These are phyloP conservation scores for Saprolegnia parasitica DNA, from an alignment of 352 stramenopile species.

Conservation along the genomic window DNA sequence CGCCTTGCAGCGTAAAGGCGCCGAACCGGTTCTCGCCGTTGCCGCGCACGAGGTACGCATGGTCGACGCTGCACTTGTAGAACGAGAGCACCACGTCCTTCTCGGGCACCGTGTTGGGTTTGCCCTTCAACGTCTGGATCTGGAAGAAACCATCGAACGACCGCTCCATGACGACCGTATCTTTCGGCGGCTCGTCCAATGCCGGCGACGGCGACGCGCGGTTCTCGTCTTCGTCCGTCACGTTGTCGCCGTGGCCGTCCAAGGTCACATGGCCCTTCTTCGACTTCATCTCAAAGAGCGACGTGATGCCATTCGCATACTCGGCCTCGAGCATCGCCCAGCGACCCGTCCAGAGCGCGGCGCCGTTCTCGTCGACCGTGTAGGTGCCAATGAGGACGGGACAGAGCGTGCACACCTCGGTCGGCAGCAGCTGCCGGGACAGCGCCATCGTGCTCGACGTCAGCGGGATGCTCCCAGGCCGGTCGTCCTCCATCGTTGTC, in stretches of 20 bases:
- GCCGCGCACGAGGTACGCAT: conserved; percentile 67
- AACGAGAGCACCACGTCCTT: conserved; percentile 79
- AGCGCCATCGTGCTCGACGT: conserved; percentile 12
- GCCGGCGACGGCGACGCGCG: conserved; percentile 59
- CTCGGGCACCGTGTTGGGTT: conserved; percentile 71
- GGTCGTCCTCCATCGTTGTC: not conserved
- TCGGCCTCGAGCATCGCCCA: conserved; percentile 84
- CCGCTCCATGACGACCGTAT: conserved; percentile 67
- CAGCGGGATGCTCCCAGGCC: conserved; percentile 7
- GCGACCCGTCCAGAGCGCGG: conserved; percentile 62
- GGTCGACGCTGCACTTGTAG: conserved; percentile 42
- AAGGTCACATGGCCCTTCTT: conserved; percentile 48
- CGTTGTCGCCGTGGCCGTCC: conserved; percentile 60
- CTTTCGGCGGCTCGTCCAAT: conserved; percentile 52
- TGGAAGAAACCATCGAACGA: conserved; percentile 85
- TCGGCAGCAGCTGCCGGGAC: conserved; percentile 6
- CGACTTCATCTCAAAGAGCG: conserved; percentile 83
- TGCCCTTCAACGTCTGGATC: conserved; percentile 81
- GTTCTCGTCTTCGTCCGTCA: conserved; percentile 37
- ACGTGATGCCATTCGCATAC: conserved; percentile 75
- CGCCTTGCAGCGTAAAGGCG: conserved; percentile 61
- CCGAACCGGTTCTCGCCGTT: conserved; percentile 79
- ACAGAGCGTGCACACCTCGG: conserved; percentile 18
- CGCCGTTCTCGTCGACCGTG: conserved; percentile 25
- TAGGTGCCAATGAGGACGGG: conserved; percentile 25